Conservation (phyloP, 2,329 filamentous ascomycete genomes). For the Fonsecaea multimorphosa region DNA sequence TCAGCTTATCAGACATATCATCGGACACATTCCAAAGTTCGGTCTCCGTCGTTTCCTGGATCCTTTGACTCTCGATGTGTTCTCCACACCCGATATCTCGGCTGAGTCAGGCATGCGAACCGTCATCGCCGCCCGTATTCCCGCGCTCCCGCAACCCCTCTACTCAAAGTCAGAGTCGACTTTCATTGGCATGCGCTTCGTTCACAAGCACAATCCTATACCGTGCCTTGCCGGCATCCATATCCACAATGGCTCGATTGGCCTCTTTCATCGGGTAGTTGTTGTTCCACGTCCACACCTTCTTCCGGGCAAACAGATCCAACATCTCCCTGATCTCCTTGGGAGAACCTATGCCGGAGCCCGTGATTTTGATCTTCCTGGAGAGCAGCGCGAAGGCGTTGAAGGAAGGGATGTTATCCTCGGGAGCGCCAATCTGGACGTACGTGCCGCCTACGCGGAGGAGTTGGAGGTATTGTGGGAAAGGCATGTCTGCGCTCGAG, state of each 20-base stretch:
- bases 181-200: slow-evolving; percentile 32
- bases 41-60: not conserved
- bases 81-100: not conserved
- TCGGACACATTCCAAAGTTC: not conserved
- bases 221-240: slow-evolving; percentile 54
- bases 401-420: slow-evolving; percentile 63
- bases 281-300: slow-evolving; percentile 54
- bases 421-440: slow-evolving; percentile 72
- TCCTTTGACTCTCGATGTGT: not conserved
- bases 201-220: slow-evolving; percentile 57
- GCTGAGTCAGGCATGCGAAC: not conserved
- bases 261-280: slow-evolving; percentile 52
- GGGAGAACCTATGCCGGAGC: slow-evolving; percentile 54
- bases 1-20: not conserved
- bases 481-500: slow-evolving; percentile 66
- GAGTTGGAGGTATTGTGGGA: slow-evolving; percentile 66
- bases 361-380: slow-evolving; percentile 62
- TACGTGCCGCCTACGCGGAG: slow-evolving; percentile 66
- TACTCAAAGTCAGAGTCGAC: not conserved
- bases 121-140: not conserved
- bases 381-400: slow-evolving; percentile 64
- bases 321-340: slow-evolving; percentile 55
- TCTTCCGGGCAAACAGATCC: slow-evolving; percentile 51
- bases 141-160: not conserved
- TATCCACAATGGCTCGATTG: slow-evolving; percentile 52